Conservation (phyloP, 192 early-diverging fungal species). For the Mortierella hygrophila region DNA sequence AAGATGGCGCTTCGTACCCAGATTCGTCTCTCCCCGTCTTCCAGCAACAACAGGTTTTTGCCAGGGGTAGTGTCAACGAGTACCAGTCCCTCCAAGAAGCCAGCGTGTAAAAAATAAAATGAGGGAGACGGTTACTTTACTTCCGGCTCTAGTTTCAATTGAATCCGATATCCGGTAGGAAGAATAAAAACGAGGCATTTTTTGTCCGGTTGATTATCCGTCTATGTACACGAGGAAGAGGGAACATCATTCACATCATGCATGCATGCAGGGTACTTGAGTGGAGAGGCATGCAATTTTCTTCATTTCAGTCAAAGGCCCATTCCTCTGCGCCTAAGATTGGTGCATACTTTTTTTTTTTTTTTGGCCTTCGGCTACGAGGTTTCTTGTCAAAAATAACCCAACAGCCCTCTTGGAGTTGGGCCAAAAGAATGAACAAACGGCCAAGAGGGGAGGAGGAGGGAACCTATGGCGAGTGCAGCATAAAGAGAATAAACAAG, state of each 20-base stretch:
- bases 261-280: too few relatives aligned
- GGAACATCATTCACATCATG: too few relatives aligned
- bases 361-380: not conserved
- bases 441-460: too few relatives aligned
- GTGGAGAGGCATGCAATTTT: too few relatives aligned
- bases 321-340: too few relatives aligned
- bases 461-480: not conserved
- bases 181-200: too few relatives aligned
- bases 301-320: too few relatives aligned
- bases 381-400: not conserved
- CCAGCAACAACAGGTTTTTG: slow-evolving; percentile 26
- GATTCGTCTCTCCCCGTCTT: slow-evolving; percentile 5
- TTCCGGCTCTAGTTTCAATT: too few relatives aligned
- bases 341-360: not conserved
- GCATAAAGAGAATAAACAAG: not conserved
- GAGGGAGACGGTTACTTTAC: not conserved
- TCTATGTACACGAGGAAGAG: too few relatives aligned
- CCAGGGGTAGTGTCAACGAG: slow-evolving; percentile 42
- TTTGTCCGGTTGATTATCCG: too few relatives aligned
- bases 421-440: not conserved
- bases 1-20: not conserved
- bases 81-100: slow-evolving; percentile 49
- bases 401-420: not conserved
- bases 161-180: too few relatives aligned
- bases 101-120: slow-evolving; percentile 17